These are phyloP conservation scores for Chenopodium formosanum DNA, from an alignment of 148 eudicot genomes.

Conservation along the genomic window DNA sequence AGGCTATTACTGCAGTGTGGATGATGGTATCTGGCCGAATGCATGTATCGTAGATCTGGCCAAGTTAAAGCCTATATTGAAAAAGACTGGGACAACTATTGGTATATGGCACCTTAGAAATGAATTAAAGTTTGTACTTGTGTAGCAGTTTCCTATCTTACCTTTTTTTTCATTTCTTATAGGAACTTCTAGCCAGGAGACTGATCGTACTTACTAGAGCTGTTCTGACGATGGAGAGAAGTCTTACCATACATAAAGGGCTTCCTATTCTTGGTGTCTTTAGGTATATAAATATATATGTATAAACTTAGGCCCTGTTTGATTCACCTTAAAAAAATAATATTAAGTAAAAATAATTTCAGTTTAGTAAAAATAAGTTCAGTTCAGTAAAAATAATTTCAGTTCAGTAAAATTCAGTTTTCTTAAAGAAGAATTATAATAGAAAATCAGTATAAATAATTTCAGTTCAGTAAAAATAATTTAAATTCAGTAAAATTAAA, in stretches of 20 bases:
- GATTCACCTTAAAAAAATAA: too few species aligned
- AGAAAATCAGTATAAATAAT: too few species aligned
- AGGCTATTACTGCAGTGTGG: slow-evolving; percentile 65
- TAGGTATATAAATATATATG: slow-evolving; percentile 43
- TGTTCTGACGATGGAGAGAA: slow-evolving; percentile 93
- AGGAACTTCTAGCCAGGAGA: slow-evolving; percentile 97
- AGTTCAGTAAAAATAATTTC: too few species aligned
- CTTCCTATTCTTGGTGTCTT: slow-evolving; percentile 91
- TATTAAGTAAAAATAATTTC: too few species aligned
- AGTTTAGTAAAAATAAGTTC: too few species aligned
- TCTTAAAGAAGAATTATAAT: too few species aligned
- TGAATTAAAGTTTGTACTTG: background rate
- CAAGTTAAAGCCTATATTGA: slow-evolving; percentile 85
- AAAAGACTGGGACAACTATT: slow-evolving; percentile 88
- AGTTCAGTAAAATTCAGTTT: too few species aligned
- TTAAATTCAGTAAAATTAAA: too few species aligned
- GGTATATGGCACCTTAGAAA: slow-evolving; percentile 40
- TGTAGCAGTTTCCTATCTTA: background rate
- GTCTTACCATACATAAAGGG: slow-evolving; percentile 77
- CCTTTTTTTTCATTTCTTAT: slow-evolving; percentile 13
- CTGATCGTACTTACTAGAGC: slow-evolving; percentile 87
- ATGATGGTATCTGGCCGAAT: slow-evolving; percentile 90
- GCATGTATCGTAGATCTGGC: slow-evolving; percentile 58
- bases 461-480: too few species aligned
- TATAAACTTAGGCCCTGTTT: too few species aligned